These are phyloP conservation scores for Solanum bukasovii DNA, from an alignment of 257 asterid genomes.

Conservation along the genomic window DNA sequence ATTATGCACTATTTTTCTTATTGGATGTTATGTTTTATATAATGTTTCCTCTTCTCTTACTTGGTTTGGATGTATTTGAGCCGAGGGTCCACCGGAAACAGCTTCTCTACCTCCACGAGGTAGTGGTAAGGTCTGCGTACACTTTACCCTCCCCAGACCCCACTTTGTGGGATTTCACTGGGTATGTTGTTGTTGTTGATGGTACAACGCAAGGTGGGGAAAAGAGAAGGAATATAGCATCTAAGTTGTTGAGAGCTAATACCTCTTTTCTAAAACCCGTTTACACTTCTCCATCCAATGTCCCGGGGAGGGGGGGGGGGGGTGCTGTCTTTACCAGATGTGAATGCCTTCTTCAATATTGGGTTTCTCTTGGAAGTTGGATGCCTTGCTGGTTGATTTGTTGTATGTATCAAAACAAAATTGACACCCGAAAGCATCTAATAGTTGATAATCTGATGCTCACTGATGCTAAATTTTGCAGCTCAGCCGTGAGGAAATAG, in stretches of 20 bases:
- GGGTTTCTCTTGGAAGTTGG: neutral
- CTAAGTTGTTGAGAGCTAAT: neutral
- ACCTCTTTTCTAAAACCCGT: neutral
- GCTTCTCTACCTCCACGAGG: too few relatives aligned
- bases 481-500: constrained; percentile 71
- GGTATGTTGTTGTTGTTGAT: too few relatives aligned
- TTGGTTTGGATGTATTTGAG: too few relatives aligned
- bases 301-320: neutral
- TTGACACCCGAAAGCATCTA: neutral
- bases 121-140: too few relatives aligned
- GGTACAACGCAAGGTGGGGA: neutral
- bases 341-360: neutral
- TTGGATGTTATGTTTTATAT: too few relatives aligned
- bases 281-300: neutral
- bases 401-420: neutral
- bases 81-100: too few relatives aligned
- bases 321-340: neutral
- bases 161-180: too few relatives aligned
- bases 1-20: neutral
- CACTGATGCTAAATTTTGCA: constrained; percentile 21
- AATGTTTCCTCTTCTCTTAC: too few relatives aligned
- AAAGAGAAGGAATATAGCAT: neutral
- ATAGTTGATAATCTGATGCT: neutral
- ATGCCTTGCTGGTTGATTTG: neutral
- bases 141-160: too few relatives aligned